Base-by-base conservation (phyloP, 2,329 filamentous ascomycete genomes). In the Neofusicoccum umdonicola region DNA sequence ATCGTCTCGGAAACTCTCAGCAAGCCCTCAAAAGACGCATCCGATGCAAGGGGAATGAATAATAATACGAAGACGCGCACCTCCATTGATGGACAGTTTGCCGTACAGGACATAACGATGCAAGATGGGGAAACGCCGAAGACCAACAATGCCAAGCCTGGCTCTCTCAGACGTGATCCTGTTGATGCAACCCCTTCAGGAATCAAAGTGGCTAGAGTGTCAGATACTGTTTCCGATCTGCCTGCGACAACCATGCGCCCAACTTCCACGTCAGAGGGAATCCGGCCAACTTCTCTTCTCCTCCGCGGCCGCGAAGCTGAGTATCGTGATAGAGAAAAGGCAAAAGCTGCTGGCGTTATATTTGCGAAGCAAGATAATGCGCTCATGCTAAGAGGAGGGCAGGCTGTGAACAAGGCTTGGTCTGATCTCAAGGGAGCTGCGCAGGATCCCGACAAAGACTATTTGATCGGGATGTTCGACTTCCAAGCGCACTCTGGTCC, bases 261-360 rank as follows among this genome's bases (percentile, higher is more conserved):
- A 22, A 44, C 56, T 47, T 44, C 42, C 12, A 37, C 27, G 31
- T 37, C 56, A 5, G 37, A 52, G n/a, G 45, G 60, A 22, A 62
- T 42, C 15, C 50, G n/a, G 27, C 42, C 61, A 6, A 54, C 61
- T 12, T 56, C 50, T 22, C 27, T 54, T 37, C 42, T 48, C 50
- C 42, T 48, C 15, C 51, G 42, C 22, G 27, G 41, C 12, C 62
- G 44, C 3, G 44, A 57, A 31, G 35, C 47, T 19, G 63, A 61
- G 35, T 51, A 39, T 45, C 54, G 56, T 19, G 66, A 66, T 8
- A 89, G 87, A 60, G 67, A 67, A 6, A 89, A 87, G 71, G 87
- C 83, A 67, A 89, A 89, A 69, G 81, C 89, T 13, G 92, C 89
- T 1, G 91, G 87, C 0, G 91, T 95, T 3, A 84, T 94, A 0